Base-by-base conservation (phyloP, 352 stramenopile genomes). In the Pythium angustatum region DNA sequence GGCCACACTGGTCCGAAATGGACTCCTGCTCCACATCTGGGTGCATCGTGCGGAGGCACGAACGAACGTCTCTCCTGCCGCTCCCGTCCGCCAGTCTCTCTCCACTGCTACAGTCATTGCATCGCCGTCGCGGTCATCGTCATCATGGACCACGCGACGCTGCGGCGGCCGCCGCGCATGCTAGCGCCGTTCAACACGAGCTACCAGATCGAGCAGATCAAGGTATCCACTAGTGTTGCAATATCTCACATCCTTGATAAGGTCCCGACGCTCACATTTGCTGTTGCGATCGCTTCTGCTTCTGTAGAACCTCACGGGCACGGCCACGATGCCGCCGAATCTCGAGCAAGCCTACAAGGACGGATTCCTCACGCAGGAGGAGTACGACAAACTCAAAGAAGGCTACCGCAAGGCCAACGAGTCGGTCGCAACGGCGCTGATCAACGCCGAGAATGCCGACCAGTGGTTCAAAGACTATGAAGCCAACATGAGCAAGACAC, bases 361-460 rank as follows among this genome's bases (percentile, higher is more conserved):
- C 15, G 47, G 58, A 28, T 56, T 30, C 22, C 17, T 65, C 34
- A 52, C 58, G 48, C 48, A 65, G 27, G 34, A 58, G 27, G 6
- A 58, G 34, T 65, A 65, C 58, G 48, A 65, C 36, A 51, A 43
- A 17, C 22, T 65, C 36, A 52, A 51, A 38, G 36, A 48, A 0
- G 28, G n/a, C 11, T 65, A 58, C 48, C 33, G 41, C 15, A 11
- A 48, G 17, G n/a, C 36, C 1, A 65, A 65, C 48, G 44, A 57
- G 58, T 58, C 58, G 27, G 28, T 43, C n/a, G 36, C 24, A 22
- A n/a, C 52, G 10, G 41, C 38, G 33, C 58, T 65, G 5, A 22
- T 41, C 11, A 51, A 57, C 17, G 58, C 58, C 26, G 47, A 65
- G 38, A 48, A 34, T 12, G 24, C 22, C 12, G n/a, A 64, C 14